A percentile compares a stretch with the other conserved stretches of the same genome.
phyloP scores from a whole-genome alignment of 768 basidiomycete species.

The Gautieria morchelliformis region DNA sequence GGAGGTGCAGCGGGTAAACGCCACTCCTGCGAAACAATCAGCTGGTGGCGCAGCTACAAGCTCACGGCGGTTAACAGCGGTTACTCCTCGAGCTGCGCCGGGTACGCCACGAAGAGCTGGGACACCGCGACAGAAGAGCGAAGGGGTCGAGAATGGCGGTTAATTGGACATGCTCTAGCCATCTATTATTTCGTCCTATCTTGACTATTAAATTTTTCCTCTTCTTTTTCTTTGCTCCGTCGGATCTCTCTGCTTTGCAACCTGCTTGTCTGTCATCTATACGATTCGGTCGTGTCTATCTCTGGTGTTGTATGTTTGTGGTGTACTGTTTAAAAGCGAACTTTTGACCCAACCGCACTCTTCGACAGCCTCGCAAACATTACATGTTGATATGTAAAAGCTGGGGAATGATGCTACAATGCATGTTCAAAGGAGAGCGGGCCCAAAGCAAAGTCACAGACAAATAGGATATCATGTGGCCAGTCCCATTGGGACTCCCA shows the following conservation, averaged over 20 bases:
- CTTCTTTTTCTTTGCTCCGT: neutral
- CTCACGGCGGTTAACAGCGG: conserved; percentile 46
- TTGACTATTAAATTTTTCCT: neutral
- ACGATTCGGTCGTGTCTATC: neutral
- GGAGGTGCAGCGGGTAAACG: conserved; percentile 59
- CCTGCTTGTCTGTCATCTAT: neutral
- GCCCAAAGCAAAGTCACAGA: no score
- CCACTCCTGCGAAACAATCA: conserved; percentile 32
- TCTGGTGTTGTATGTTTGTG: neutral
- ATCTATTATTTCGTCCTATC: neutral
- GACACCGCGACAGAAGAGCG: conserved; percentile 29
- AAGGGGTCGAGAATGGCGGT: conserved; percentile 7
- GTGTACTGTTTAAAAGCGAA: neutral
- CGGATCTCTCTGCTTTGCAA: neutral
- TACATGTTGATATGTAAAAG: no score
- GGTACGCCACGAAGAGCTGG: conserved; percentile 55
- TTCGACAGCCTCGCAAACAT: no score
- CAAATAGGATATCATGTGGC: no score
- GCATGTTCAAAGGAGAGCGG: no score
- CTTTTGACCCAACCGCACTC: no score
- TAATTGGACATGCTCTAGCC: neutral
- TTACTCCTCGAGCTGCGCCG: conserved; percentile 45
- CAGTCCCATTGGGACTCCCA: no score
- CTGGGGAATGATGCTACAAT: no score
- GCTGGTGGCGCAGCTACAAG: conserved; percentile 14